These are phyloP conservation scores for Aspergillus incahuasiensis DNA, from an alignment of 495 filamentous ascomycete genomes.

Conservation along the genomic window DNA sequence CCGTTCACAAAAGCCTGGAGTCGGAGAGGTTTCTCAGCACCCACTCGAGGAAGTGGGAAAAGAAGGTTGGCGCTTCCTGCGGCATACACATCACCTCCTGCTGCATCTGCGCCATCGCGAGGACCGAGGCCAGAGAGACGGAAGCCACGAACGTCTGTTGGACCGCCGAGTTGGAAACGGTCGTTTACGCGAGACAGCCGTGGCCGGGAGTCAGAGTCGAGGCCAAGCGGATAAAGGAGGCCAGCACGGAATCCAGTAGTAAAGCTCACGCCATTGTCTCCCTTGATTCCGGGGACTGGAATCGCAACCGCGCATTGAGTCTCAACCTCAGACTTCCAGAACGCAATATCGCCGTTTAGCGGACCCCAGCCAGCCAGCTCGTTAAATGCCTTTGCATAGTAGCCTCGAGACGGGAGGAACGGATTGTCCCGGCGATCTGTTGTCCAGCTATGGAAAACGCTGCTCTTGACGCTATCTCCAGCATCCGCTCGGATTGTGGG, in stretches of 20 bases:
- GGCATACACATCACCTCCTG: slow-evolving; percentile 88
- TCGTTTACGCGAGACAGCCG: slow-evolving; percentile 80
- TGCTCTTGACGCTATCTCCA: slow-evolving; percentile 87
- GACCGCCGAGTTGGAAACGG: slow-evolving; percentile 90
- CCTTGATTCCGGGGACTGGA: slow-evolving; percentile 58
- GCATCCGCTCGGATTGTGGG: slow-evolving; percentile 77
- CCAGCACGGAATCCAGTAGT: slow-evolving; percentile 60
- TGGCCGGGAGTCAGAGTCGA: slow-evolving; percentile 45
- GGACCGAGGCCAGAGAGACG: slow-evolving; percentile 83
- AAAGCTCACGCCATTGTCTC: slow-evolving; percentile 70
- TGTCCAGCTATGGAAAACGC: slow-evolving; percentile 74
- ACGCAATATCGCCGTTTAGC: slow-evolving; percentile 82
- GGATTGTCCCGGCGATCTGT: slow-evolving; percentile 75
- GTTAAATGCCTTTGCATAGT: slow-evolving; percentile 65
- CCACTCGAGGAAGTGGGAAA: slow-evolving; percentile 74
- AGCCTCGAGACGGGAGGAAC: slow-evolving; percentile 75
- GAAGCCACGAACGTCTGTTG: slow-evolving; percentile 92
- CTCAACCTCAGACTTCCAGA: slow-evolving; percentile 83
- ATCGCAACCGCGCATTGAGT: slow-evolving; percentile 69
- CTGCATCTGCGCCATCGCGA: slow-evolving; percentile 74
- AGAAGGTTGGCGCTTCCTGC: slow-evolving; percentile 81
- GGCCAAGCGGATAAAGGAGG: slow-evolving; percentile 56
- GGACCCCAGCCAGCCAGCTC: slow-evolving; percentile 86
- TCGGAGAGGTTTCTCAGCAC: slow-evolving; percentile 75
- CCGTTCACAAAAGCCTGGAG: slow-evolving; percentile 89